Evolutionary conservation across 2,329 filamentous ascomycete genomes (phyloP).

Genomic region (Chrysoporthe cubensis): DNA sequence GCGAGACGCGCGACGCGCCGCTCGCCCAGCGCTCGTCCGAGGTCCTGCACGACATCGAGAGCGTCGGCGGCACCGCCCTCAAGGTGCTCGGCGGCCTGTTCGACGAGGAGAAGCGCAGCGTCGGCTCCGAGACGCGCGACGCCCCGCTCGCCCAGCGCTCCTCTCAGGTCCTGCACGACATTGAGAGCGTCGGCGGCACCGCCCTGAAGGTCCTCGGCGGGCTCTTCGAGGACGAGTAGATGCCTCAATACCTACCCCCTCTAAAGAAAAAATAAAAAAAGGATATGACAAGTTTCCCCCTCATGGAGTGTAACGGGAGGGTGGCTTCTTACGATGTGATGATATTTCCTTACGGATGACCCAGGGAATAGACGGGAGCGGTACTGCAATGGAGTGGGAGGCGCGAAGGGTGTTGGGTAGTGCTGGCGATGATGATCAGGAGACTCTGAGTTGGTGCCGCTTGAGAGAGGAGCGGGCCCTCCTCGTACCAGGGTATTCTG

Average conservation of each 20-base stretch:
- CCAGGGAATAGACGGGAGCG: not conserved
- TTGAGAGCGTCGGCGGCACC: constrained; percentile 4
- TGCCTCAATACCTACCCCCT: too few species aligned
- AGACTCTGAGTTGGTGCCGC: constrained; percentile 5
- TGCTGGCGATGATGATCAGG: constrained; percentile 18
- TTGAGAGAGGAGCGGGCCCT: constrained; percentile 4
- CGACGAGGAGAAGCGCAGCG: not conserved
- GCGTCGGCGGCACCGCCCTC: constrained; percentile 9
- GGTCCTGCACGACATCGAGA: constrained; percentile 8
- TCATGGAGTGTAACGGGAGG: constrained; percentile 3
- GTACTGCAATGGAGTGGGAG: not conserved
- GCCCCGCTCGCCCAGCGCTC: not conserved
- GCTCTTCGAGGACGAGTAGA: constrained; percentile 10
- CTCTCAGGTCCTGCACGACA: constrained; percentile 4
- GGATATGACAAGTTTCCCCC: not conserved
- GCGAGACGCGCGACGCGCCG: not conserved
- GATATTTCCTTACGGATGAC: constrained; percentile 3
- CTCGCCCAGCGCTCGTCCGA: constrained; percentile 4
- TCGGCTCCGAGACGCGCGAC: not conserved
- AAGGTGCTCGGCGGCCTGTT: constrained; percentile 12
- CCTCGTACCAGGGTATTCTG: constrained; percentile 11
- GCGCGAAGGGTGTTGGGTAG: not conserved
- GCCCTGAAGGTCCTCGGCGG: constrained; percentile 12
- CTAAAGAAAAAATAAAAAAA: not conserved
- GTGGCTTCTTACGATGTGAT: not conserved